Evolutionary conservation across 2,329 filamentous ascomycete genomes (phyloP).

Genomic region (Dothidotthia symphoricarpi): DNA sequence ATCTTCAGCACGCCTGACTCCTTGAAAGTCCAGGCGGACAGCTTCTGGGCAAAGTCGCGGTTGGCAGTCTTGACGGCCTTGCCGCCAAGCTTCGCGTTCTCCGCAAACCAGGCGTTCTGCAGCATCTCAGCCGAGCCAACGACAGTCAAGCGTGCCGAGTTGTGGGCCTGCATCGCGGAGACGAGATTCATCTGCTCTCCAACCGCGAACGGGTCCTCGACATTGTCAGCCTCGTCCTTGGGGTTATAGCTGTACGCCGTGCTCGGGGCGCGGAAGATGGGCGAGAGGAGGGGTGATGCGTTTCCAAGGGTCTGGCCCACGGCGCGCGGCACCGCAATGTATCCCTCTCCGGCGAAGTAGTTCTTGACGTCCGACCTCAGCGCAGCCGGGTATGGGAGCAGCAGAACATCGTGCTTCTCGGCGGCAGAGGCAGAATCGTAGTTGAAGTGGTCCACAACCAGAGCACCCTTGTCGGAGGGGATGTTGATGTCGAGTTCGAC

Average conservation of each 20-base stretch:
- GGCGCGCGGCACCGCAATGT: conserved; percentile 78
- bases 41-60: conserved; percentile 76
- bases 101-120: conserved; percentile 84
- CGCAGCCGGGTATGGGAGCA: conserved; percentile 67
- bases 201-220: conserved; percentile 82
- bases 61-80: conserved; percentile 69
- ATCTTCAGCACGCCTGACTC: conserved; percentile 87
- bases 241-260: conserved; percentile 94
- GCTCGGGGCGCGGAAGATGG: conserved; percentile 75
- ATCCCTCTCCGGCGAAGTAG: conserved; percentile 69
- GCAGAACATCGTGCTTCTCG: conserved; percentile 84
- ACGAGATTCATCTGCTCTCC: conserved; percentile 81
- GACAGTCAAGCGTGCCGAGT: conserved; percentile 85
- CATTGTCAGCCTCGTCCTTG: conserved; percentile 71
- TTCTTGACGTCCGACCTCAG: conserved; percentile 69
- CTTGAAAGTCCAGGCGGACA: conserved; percentile 96
- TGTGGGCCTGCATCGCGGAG: conserved; percentile 85
- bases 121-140: conserved; percentile 85
- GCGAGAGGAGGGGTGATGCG: conserved; percentile 70
- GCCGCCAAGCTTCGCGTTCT: conserved; percentile 60
- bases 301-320: conserved; percentile 80
- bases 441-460: conserved; percentile 94
- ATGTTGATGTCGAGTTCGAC: conserved; percentile 85
- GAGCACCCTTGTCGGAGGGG: conserved; percentile 78
- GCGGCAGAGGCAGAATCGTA: conserved; percentile 74